Percentiles rank a stretch among this genome's conserved stretches.
Evolutionary conservation across 225 moss, liverwort and hornwort genomes (phyloP).

Genomic region (Bryum argenteum): DNA sequence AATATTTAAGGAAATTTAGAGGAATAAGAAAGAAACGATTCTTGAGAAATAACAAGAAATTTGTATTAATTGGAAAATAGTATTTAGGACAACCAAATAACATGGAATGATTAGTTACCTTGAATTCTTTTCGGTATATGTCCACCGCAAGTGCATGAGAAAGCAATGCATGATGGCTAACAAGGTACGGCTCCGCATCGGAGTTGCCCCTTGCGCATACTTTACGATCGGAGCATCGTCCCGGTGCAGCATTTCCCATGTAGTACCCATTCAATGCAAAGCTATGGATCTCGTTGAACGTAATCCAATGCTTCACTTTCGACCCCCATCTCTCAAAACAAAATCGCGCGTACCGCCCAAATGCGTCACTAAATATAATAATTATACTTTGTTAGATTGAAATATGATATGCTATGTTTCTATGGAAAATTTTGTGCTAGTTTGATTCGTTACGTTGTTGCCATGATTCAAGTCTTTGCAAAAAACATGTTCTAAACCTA

Average conservation of each 20-base stretch:
- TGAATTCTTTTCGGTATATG: slow-evolving; percentile 27
- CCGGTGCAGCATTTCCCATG: slow-evolving; percentile 14
- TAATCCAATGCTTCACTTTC: slow-evolving; percentile 78
- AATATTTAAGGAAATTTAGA: too few species aligned
- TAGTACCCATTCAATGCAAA: slow-evolving; percentile 22
- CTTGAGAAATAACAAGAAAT: too few species aligned
- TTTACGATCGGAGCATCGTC: slow-evolving; percentile 8
- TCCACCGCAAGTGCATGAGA: slow-evolving; percentile 32
- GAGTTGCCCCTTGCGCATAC: slow-evolving; percentile 9
- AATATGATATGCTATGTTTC: not conserved
- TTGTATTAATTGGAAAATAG: too few species aligned
- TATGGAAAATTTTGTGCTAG: too few species aligned
- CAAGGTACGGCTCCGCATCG: slow-evolving; percentile 7
- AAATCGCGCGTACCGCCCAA: slow-evolving; percentile 9
- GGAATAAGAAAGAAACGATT: too few species aligned
- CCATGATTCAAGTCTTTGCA: too few species aligned
- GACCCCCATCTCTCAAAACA: slow-evolving; percentile 44
- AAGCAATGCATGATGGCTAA: slow-evolving; percentile 37
- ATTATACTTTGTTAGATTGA: not conserved
- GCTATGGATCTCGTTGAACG: slow-evolving; percentile 77
- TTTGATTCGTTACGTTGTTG: too few species aligned
- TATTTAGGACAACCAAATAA: too few species aligned
- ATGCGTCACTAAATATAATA: slow-evolving; percentile 10
- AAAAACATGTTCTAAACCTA: too few species aligned
- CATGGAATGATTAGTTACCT: slow-evolving; percentile 23